These are phyloP conservation scores for Lonicera japonica DNA, from an alignment of 129 eudicot species.

Conservation along the genomic window DNA sequence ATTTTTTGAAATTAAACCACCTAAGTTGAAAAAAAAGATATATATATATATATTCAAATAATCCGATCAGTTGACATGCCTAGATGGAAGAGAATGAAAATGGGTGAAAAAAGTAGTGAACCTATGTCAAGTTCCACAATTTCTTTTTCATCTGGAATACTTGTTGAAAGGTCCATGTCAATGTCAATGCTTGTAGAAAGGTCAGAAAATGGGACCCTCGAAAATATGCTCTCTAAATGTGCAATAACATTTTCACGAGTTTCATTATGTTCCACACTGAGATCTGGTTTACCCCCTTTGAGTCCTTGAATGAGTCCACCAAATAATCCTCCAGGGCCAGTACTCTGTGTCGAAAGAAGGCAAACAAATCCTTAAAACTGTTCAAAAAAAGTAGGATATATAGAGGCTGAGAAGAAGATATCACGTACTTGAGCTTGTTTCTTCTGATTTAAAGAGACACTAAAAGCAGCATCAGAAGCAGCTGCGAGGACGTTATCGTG, in stretches of 20 bases:
- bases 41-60: too few species aligned
- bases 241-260: slow-evolving; percentile 42
- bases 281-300: slow-evolving; percentile 48
- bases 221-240: slow-evolving; percentile 65
- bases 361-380: slow-evolving; percentile 5
- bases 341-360: slow-evolving; percentile 32
- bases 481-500: slow-evolving; percentile 80
- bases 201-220: slow-evolving; percentile 70
- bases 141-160: slow-evolving; percentile 33
- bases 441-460: slow-evolving; percentile 40
- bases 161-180: too few species aligned
- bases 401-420: slow-evolving; percentile 15
- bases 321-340: slow-evolving; percentile 52
- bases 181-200: slow-evolving; percentile 21
- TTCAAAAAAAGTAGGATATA: slow-evolving; percentile 8
- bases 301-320: slow-evolving; percentile 72
- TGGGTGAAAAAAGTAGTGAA: slow-evolving; percentile 20
- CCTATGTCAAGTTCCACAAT: slow-evolving; percentile 61
- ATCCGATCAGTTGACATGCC: not conserved
- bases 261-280: slow-evolving; percentile 27
- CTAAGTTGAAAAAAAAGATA: too few species aligned
- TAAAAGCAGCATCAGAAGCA: slow-evolving; percentile 55
- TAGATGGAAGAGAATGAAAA: slow-evolving; percentile 4
- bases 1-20: too few species aligned
- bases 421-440: slow-evolving; percentile 40